Conservation (phyloP, 306 rosid species). For the Biancaea sappan region DNA sequence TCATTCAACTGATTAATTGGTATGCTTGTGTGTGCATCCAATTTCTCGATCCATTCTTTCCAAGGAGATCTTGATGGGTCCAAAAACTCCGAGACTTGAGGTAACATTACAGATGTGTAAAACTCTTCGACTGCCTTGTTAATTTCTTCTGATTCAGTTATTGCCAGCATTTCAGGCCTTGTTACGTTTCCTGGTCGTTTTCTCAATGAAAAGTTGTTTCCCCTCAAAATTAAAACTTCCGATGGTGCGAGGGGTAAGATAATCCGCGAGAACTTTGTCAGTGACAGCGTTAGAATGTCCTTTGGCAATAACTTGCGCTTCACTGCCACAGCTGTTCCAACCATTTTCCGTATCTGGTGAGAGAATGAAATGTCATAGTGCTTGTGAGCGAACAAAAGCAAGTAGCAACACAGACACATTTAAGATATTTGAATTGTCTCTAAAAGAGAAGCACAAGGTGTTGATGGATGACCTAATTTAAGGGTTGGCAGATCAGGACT, state of each 20-base stretch:
- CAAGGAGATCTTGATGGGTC: constrained; percentile 72
- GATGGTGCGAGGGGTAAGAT: constrained; percentile 84
- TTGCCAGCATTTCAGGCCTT: constrained; percentile 72
- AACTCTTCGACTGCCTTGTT: constrained; percentile 62
- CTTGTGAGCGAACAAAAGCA: constrained; percentile 6
- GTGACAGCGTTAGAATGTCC: constrained; percentile 63
- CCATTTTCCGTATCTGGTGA: constrained; percentile 83
- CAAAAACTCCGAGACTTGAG: constrained; percentile 65
- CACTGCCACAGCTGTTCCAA: constrained; percentile 82
- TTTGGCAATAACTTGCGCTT: constrained; percentile 76
- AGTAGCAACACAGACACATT: constrained; percentile 20
- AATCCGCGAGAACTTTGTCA: constrained; percentile 74
- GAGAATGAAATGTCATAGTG: constrained; percentile 23
- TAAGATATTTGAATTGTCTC: constrained; percentile 17
- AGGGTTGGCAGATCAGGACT: constrained; percentile 14
- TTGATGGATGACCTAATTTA: not conserved
- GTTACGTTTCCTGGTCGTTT: constrained; percentile 58
- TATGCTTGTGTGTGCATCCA: constrained; percentile 72
- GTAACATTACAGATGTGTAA: constrained; percentile 67
- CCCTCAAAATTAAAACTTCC: constrained; percentile 76
- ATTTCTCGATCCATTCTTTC: constrained; percentile 78
- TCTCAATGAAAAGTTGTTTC: constrained; percentile 68
- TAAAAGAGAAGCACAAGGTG: not conserved
- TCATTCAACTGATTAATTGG: constrained; percentile 63
- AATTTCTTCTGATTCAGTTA: constrained; percentile 68